These are phyloP conservation scores for Mariannaea elegans DNA, from an alignment of 2,329 filamentous ascomycete genomes.

Conservation along the genomic window DNA sequence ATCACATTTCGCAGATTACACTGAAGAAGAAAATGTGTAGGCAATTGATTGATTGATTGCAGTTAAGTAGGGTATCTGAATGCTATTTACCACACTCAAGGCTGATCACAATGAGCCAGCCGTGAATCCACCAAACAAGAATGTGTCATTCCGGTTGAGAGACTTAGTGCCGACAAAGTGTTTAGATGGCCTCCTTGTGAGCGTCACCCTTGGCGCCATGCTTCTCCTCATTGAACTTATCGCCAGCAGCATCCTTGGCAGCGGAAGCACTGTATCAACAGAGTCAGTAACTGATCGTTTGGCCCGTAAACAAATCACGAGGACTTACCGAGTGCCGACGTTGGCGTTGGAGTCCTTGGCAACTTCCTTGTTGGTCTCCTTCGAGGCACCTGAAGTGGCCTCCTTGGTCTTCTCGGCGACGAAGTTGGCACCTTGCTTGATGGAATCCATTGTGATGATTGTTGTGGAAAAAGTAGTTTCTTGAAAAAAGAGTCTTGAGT, in stretches of 20 bases:
- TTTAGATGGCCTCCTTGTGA: slow-evolving; percentile 54
- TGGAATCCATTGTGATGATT: slow-evolving; percentile 57
- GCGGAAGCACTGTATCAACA: slow-evolving; percentile 51
- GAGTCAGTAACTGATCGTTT: background rate
- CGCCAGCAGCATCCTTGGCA: slow-evolving; percentile 58
- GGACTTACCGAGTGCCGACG: slow-evolving; percentile 63
- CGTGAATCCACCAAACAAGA: slow-evolving; percentile 14
- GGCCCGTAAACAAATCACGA: no score
- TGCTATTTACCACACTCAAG: slow-evolving; percentile 25
- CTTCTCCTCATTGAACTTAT: slow-evolving; percentile 55
- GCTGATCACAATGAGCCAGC: slow-evolving; percentile 6
- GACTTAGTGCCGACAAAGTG: background rate
- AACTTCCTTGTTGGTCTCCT: slow-evolving; percentile 75
- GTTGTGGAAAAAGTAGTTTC: slow-evolving; percentile 8
- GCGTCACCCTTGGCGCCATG: slow-evolving; percentile 52
- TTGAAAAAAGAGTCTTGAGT: slow-evolving; percentile 7
- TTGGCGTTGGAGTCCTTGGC: slow-evolving; percentile 68
- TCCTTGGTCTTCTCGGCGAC: slow-evolving; percentile 70
- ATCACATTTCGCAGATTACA: no score
- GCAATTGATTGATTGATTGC: slow-evolving; percentile 28
- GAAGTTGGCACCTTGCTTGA: slow-evolving; percentile 73
- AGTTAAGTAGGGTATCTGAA: slow-evolving; percentile 38
- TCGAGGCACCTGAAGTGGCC: slow-evolving; percentile 63
- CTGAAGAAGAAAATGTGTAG: background rate
- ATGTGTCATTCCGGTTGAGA: background rate